Evolutionary conservation across 2,329 filamentous ascomycete species (phyloP).

Genomic region (Chrysosphaeria jannelii): DNA sequence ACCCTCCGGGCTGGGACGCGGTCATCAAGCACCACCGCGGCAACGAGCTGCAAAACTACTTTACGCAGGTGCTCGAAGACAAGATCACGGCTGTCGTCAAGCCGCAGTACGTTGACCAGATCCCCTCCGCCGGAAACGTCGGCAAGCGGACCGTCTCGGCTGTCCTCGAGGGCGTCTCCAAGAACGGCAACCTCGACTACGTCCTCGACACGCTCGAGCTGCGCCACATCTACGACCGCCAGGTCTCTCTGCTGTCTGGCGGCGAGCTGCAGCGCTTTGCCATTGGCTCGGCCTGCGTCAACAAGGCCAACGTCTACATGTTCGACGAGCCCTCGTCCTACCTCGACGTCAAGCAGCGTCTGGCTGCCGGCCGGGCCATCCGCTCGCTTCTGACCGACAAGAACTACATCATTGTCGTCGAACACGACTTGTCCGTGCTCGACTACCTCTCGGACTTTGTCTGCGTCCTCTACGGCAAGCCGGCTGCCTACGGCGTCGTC

Average conservation of each 20-base stretch:
- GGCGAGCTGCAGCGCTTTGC: conserved; percentile 96
- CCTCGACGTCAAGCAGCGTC: conserved; percentile 95
- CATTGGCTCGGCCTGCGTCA: conserved; percentile 82
- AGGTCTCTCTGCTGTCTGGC: conserved; percentile 72
- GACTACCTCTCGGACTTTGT: conserved; percentile 98
- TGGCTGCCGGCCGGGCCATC: conserved; percentile 75
- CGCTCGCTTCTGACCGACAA: conserved; percentile 65
- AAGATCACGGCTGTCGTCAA: conserved; percentile 94
- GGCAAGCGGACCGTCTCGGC: conserved; percentile 49
- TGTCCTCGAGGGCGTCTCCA: conserved; percentile 45
- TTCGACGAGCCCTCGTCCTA: conserved; percentile 98
- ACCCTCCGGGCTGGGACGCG: conserved; percentile 97
- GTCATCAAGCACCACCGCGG: conserved; percentile 96
- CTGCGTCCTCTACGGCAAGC: conserved; percentile 85
- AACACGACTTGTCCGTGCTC: conserved; percentile 94
- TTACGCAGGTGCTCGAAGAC: conserved; percentile 92
- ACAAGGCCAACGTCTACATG: conserved; percentile 97
- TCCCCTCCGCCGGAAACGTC: conserved; percentile 70
- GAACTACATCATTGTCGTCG: conserved; percentile 93
- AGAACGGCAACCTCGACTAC: conserved; percentile 53
- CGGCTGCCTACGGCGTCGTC: conserved; percentile 90
- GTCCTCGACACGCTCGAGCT: conserved; percentile 44
- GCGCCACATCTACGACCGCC: conserved; percentile 54
- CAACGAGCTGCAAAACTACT: conserved; percentile 94
- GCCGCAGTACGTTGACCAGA: conserved; percentile 97